Conservation (phyloP, 2,329 filamentous ascomycete genomes). For the Diaporthe amygdali region DNA sequence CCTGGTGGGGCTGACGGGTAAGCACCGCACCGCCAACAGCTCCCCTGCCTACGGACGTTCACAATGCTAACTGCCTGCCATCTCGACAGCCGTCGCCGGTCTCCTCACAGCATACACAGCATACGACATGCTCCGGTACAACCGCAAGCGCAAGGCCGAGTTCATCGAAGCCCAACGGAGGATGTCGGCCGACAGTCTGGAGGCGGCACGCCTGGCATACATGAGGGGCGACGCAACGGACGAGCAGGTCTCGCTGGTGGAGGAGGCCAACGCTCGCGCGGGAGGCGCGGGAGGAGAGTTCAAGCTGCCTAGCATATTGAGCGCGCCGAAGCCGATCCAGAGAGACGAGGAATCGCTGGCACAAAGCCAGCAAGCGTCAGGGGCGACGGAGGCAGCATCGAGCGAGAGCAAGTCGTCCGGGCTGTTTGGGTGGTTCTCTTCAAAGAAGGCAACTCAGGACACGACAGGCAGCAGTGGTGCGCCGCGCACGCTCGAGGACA, state of each 20-base stretch:
- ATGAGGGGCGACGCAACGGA: conserved; percentile 62
- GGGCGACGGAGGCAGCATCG: conserved; percentile 32
- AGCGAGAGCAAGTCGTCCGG: conserved; percentile 29
- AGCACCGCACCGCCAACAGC: conserved; percentile 18
- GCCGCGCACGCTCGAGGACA: conserved; percentile 38
- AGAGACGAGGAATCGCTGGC: conserved; percentile 22
- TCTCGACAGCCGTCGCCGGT: conserved; percentile 54
- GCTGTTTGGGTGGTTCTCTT: conserved; percentile 36
- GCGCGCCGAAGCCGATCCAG: conserved; percentile 40
- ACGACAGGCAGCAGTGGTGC: conserved; percentile 37
- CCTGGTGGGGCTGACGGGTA: conserved; percentile 63
- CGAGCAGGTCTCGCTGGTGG: conserved; percentile 61
- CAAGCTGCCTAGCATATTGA: conserved; percentile 57
- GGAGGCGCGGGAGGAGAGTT: conserved; percentile 39
- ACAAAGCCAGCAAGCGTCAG: conserved; percentile 28
- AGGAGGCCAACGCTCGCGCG: conserved; percentile 58
- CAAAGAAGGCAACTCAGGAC: conserved; percentile 11
- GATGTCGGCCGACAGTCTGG: conserved; percentile 59
- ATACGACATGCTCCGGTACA: conserved; percentile 66
- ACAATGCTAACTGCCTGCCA: conserved; percentile 3
- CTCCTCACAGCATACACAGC: conserved; percentile 64
- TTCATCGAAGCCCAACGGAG: conserved; percentile 61
- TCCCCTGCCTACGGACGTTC: background rate
- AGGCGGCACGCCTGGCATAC: conserved; percentile 64
- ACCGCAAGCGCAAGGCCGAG: conserved; percentile 63